phyloP scores from a whole-genome alignment of 2,329 filamentous ascomycete genomes.

The Monosporascus sp. region DNA sequence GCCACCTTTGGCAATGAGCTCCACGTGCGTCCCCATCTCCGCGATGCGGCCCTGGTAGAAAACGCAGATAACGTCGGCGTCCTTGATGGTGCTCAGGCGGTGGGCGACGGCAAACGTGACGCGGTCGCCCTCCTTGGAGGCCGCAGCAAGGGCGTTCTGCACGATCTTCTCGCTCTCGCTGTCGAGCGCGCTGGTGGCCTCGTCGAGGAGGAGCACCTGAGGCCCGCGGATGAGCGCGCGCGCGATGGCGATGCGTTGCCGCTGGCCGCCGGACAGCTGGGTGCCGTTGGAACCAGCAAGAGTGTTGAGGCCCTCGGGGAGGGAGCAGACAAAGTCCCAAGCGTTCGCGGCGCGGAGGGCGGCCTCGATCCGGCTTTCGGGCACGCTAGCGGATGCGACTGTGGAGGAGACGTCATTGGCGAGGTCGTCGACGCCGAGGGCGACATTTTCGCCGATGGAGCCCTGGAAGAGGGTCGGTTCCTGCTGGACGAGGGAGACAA shows the following conservation, averaged over 20 bases:
- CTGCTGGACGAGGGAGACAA: conserved; percentile 53
- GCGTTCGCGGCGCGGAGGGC: conserved; percentile 10
- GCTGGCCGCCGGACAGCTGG: conserved; percentile 34
- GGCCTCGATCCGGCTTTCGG: conserved; percentile 5
- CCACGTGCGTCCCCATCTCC: conserved; percentile 48
- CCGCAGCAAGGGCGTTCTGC: conserved; percentile 6
- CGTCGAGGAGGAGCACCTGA: conserved; percentile 37
- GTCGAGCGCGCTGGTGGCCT: conserved; percentile 19
- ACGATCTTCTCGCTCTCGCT: conserved; percentile 8
- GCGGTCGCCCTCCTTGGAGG: conserved; percentile 3
- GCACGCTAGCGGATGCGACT: background rate
- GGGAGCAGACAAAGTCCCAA: conserved; percentile 42
- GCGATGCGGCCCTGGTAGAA: conserved; percentile 47
- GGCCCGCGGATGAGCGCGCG: conserved; percentile 37
- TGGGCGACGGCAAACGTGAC: conserved; percentile 22
- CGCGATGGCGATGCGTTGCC: conserved; percentile 41
- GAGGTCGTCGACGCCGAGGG: background rate
- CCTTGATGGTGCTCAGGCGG: conserved; percentile 21
- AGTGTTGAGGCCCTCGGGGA: conserved; percentile 42
- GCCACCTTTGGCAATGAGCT: conserved; percentile 48
- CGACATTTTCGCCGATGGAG: conserved; percentile 37
- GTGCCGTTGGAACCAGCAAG: conserved; percentile 41
- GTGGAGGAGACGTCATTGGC: background rate
- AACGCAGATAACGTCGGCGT: conserved; percentile 51
- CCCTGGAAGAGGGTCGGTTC: conserved; percentile 49